Evolutionary conservation across 441 rosid species (phyloP).

Genomic region (Euphorbia schlechtendalii): DNA sequence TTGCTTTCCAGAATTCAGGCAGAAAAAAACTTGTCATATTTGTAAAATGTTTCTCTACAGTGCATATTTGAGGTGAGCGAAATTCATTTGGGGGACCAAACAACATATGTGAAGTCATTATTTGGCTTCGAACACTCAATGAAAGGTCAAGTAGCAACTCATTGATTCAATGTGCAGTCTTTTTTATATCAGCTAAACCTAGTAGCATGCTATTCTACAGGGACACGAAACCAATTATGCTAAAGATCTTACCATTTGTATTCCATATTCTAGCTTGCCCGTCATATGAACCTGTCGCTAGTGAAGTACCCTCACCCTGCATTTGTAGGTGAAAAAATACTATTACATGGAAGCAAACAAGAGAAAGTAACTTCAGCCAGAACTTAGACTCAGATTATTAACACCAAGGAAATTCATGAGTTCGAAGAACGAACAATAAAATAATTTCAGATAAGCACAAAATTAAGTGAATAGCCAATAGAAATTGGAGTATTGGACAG

Average conservation of each 20-base stretch:
- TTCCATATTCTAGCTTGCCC: slow-evolving; percentile 98
- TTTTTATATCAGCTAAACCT: background rate
- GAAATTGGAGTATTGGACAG: too few species aligned
- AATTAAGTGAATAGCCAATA: too few species aligned
- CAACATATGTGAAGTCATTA: background rate
- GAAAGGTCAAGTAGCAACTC: background rate
- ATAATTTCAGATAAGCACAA: background rate
- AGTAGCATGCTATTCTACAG: background rate
- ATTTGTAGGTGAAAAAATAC: slow-evolving; percentile 20
- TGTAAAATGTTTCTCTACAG: too few species aligned
- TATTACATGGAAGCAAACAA: background rate
- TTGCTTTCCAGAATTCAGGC: too few species aligned
- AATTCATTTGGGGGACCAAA: background rate
- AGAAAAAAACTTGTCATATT: too few species aligned
- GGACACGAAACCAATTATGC: background rate
- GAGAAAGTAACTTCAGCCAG: background rate
- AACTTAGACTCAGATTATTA: background rate
- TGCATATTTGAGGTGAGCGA: background rate
- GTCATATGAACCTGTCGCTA: slow-evolving; percentile 98
- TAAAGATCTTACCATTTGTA: slow-evolving; percentile 53
- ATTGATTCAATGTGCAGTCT: background rate
- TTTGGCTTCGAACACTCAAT: background rate
- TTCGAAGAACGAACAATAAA: background rate
- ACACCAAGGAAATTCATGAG: background rate
- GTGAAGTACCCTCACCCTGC: slow-evolving; percentile 92